Evolutionary conservation across 2,329 filamentous ascomycete species (phyloP).

Genomic region (Calonectria leucothoes): DNA sequence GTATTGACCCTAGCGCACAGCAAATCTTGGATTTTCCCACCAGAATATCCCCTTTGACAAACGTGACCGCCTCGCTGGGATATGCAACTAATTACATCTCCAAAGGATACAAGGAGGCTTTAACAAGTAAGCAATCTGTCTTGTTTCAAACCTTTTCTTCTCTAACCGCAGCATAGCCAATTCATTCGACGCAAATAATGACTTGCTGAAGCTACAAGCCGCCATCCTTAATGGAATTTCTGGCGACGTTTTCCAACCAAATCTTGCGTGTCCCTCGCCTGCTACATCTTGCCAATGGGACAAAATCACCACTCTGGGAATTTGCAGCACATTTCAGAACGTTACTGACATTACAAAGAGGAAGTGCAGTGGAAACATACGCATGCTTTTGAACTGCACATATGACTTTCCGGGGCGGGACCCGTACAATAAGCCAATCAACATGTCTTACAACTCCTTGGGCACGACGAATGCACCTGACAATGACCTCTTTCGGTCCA

Average conservation of each 20-base stretch:
- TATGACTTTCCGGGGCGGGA: conserved; percentile 5
- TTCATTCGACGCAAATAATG: too few species aligned
- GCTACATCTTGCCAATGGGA: conserved; percentile 14
- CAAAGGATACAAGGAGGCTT: background rate
- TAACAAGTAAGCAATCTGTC: background rate
- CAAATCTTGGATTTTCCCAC: conserved; percentile 21
- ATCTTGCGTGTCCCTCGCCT: conserved; percentile 1
- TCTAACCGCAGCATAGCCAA: background rate
- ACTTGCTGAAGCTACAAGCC: background rate
- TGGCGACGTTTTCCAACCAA: conserved; percentile 8
- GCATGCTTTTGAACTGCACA: conserved; percentile 1
- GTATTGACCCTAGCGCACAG: conserved; percentile 14
- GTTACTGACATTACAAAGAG: background rate
- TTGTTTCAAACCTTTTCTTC: background rate
- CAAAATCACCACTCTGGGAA: background rate
- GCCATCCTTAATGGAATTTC: conserved; percentile 3
- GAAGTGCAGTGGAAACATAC: background rate
- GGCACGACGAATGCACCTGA: background rate
- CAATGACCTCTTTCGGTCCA: background rate
- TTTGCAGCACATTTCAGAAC: conserved; percentile 10
- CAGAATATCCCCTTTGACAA: background rate
- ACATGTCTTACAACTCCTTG: background rate
- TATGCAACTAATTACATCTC: conserved; percentile 14
- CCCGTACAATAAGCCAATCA: background rate
- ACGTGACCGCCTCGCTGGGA: conserved; percentile 4